Evolutionary conservation across 352 stramenopile genomes (phyloP).

Genomic region (Peronospora destructor): DNA sequence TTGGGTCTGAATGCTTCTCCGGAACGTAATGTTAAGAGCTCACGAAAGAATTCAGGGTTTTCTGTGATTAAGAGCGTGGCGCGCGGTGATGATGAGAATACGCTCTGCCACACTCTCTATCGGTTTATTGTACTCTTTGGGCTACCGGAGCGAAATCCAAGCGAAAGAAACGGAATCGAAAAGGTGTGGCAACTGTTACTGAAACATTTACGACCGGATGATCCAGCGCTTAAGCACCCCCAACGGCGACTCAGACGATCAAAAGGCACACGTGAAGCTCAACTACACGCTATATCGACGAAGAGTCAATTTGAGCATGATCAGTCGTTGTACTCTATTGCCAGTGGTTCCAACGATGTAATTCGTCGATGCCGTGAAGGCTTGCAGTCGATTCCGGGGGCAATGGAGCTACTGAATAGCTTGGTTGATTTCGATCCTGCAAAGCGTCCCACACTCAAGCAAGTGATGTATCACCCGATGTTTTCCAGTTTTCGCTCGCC

Average conservation of each 20-base stretch:
- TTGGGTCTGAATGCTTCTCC: background rate
- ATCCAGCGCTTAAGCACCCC: conserved; percentile 10
- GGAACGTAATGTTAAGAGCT: conserved; percentile 26
- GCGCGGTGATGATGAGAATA: conserved; percentile 64
- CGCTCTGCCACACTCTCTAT: conserved; percentile 94
- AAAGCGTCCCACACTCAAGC: conserved; percentile 58
- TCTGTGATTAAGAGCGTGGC: conserved; percentile 57
- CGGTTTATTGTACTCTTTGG: conserved; percentile 95
- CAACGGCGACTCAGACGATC: conserved; percentile 22
- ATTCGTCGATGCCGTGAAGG: conserved; percentile 50
- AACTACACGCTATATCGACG: conserved; percentile 11
- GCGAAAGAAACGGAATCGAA: conserved; percentile 27
- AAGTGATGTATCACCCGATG: conserved; percentile 49
- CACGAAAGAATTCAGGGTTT: conserved; percentile 52
- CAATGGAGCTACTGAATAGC: conserved; percentile 39
- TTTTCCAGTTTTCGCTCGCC: conserved; percentile 39
- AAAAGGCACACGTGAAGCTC: conserved; percentile 4
- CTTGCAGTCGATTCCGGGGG: conserved; percentile 35
- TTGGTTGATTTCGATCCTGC: conserved; percentile 60
- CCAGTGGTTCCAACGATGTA: conserved; percentile 33
- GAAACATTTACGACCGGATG: conserved; percentile 54
- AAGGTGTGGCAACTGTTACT: conserved; percentile 55
- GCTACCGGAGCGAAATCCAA: conserved; percentile 60
- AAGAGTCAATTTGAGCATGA: conserved; percentile 43
- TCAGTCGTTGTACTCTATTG: conserved; percentile 42